phyloP scores from a whole-genome alignment of 2,329 filamentous ascomycete genomes.

The Colletotrichum magnum region DNA sequence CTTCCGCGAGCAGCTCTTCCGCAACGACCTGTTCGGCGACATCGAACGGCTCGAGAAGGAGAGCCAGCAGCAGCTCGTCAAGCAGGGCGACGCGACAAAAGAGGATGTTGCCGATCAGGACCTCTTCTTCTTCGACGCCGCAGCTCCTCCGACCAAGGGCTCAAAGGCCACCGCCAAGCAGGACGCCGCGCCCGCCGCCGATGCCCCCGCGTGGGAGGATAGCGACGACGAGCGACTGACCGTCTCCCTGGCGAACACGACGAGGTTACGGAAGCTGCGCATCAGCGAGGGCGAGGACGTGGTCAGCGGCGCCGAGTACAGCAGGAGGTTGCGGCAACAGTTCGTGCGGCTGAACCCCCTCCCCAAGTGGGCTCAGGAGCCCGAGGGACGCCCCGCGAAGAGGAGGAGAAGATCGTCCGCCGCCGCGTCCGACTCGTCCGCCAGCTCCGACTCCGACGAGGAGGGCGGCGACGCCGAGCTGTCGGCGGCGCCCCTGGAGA shows the following conservation, averaged over 20 bases:
- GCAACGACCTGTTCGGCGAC: slow-evolving; percentile 58
- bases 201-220: slow-evolving; percentile 85
- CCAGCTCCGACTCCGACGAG: slow-evolving; percentile 55
- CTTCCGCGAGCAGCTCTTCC: slow-evolving; percentile 82
- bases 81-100: slow-evolving; percentile 63
- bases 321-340: slow-evolving; percentile 83
- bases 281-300: slow-evolving; percentile 86
- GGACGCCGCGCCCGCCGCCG: slow-evolving; percentile 42
- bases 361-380: slow-evolving; percentile 72
- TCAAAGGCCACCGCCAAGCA: slow-evolving; percentile 47
- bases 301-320: slow-evolving; percentile 89
- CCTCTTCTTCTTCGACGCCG: slow-evolving; percentile 87
- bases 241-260: slow-evolving; percentile 83
- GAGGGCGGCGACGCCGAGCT: slow-evolving; percentile 72
- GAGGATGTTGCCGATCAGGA: slow-evolving; percentile 81
- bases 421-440: slow-evolving; percentile 52
- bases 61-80: slow-evolving; percentile 48
- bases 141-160: slow-evolving; percentile 58
- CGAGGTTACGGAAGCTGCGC: slow-evolving; percentile 86
- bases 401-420: slow-evolving; percentile 67
- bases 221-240: slow-evolving; percentile 93
- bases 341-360: slow-evolving; percentile 73
- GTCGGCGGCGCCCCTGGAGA: slow-evolving; percentile 83
- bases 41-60: slow-evolving; percentile 50
- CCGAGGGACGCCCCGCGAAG: slow-evolving; percentile 65